Evolutionary conservation across 306 rosid species (phyloP).

Genomic region (Ormosia emarginata): DNA sequence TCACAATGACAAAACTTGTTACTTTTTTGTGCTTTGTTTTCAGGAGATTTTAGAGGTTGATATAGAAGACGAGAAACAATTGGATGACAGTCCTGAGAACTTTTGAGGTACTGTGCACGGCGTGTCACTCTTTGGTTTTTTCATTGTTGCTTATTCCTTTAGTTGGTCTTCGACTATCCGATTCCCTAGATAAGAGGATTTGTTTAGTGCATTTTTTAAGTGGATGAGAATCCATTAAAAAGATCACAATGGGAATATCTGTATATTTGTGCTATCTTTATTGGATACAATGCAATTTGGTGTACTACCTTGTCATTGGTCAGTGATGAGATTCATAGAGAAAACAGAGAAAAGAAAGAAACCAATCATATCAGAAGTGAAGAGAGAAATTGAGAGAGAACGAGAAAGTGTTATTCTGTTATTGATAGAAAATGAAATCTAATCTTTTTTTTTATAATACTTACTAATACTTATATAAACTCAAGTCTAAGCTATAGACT

Average conservation of each 20-base stretch:
- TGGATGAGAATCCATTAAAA: background rate
- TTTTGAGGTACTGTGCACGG: constrained; percentile 38
- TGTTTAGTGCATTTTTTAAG: background rate
- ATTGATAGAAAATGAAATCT: no score
- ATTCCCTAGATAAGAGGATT: background rate
- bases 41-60: constrained; percentile 97
- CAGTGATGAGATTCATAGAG: no score
- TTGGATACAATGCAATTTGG: background rate
- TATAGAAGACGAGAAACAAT: constrained; percentile 84
- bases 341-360: no score
- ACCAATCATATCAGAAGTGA: no score
- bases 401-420: no score
- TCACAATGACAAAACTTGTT: background rate
- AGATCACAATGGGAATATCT: background rate
- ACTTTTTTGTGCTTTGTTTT: background rate
- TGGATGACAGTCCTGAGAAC: constrained; percentile 90
- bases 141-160: background rate
- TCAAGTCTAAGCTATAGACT: no score
- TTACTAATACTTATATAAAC: no score
- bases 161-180: background rate
- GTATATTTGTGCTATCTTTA: background rate
- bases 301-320: background rate
- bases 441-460: no score
- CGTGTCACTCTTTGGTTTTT: background rate
- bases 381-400: no score